Evolutionary conservation across 495 filamentous ascomycete species (phyloP).

Genomic region (Hypoxylon trugodes): DNA sequence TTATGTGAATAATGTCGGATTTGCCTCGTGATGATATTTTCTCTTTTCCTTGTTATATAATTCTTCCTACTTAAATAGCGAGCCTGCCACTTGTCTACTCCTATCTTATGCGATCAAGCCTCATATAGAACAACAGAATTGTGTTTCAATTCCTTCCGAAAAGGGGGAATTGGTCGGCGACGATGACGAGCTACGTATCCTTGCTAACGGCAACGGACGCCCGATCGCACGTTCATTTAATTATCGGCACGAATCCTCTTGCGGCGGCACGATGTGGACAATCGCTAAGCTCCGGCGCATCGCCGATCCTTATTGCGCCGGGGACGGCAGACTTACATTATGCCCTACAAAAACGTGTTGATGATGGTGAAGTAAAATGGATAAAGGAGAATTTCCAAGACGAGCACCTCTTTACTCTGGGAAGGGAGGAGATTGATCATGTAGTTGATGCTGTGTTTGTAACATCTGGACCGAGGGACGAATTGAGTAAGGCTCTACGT

Average conservation of each 20-base stretch:
- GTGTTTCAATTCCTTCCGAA: neutral
- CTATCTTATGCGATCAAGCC: neutral
- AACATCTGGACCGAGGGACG: conserved; percentile 66
- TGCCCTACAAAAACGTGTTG: conserved; percentile 74
- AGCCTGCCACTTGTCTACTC: neutral
- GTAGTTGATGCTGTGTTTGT: conserved; percentile 95
- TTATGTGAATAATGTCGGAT: conserved; percentile 11
- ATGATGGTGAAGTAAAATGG: conserved; percentile 77
- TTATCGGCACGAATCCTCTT: conserved; percentile 85
- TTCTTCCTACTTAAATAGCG: neutral
- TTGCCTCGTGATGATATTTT: conserved; percentile 9
- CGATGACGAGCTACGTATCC: conserved; percentile 49
- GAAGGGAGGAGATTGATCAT: conserved; percentile 76
- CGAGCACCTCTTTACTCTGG: conserved; percentile 77
- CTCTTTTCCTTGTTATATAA: neutral
- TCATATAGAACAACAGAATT: neutral
- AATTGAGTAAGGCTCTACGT: conserved; percentile 52
- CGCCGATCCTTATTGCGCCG: conserved; percentile 82
- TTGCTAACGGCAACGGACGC: conserved; percentile 82
- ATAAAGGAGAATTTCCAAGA: conserved; percentile 72
- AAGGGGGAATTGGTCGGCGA: neutral
- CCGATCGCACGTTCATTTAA: conserved; percentile 80
- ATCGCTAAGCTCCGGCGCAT: conserved; percentile 86
- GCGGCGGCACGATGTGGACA: conserved; percentile 83
- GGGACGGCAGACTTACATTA: conserved; percentile 72